A percentile compares a stretch with the other conserved stretches of the same genome.
phyloP scores from a whole-genome alignment of 768 basidiomycete genomes.

The Calocera cornea region DNA sequence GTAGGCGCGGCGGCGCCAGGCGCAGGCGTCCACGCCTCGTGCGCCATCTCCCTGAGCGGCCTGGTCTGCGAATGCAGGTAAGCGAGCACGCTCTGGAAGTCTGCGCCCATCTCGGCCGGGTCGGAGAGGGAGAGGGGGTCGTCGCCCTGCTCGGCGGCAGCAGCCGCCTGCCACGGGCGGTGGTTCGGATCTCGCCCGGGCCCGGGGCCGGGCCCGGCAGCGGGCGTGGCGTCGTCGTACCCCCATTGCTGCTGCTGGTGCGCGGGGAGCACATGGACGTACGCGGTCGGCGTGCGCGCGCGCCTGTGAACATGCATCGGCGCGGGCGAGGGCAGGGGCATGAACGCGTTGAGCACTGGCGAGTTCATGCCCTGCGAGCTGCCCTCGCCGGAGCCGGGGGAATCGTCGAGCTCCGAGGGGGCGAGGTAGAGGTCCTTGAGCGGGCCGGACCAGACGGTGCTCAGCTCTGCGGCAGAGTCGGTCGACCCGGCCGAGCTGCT shows the following conservation, averaged over 20 bases:
- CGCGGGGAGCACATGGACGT: background rate
- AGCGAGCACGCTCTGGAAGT: background rate
- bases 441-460: background rate
- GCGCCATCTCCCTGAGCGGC: background rate
- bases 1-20: background rate
- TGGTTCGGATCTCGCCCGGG: background rate
- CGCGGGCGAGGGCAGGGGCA: background rate
- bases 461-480: background rate
- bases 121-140: background rate
- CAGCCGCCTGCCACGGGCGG: background rate
- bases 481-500: background rate
- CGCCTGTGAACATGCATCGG: background rate
- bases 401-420: background rate
- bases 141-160: background rate
- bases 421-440: conserved; percentile 1
- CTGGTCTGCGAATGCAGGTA: background rate
- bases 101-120: background rate
- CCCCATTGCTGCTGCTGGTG: no score
- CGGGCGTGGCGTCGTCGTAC: no score
- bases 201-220: no score
- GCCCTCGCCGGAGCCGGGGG: background rate
- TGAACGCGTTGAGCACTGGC: background rate
- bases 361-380: background rate
- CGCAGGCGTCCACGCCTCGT: background rate
- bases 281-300: background rate